Percentiles rank a stretch among this genome's conserved stretches.
Evolutionary conservation across 225 moss, liverwort and hornwort genomes (phyloP).

Genomic region (Polytrichum formosum): DNA sequence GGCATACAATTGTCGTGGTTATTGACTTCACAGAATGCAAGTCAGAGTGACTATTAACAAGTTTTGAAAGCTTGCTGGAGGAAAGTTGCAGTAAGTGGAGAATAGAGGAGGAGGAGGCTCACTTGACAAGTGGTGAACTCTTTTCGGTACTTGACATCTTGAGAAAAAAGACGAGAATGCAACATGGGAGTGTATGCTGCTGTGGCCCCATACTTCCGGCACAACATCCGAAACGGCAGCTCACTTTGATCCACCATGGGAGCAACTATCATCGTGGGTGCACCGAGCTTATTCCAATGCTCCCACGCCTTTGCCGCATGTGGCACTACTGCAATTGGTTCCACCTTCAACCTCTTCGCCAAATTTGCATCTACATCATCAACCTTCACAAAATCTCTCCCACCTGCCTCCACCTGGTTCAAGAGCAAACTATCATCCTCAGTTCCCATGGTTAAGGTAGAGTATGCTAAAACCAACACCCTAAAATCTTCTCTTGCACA

Average conservation of each 20-base stretch:
- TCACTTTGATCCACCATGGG: constrained; percentile 99
- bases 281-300: constrained; percentile 85
- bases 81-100: neutral
- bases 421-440: too few species aligned
- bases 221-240: constrained; percentile 96
- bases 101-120: constrained; percentile 18
- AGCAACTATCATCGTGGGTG: constrained; percentile 83
- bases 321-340: constrained; percentile 19
- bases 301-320: constrained; percentile 73
- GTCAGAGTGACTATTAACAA: too few species aligned
- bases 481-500: too few species aligned
- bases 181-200: constrained; percentile 98
- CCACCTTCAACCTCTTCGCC: constrained; percentile 57
- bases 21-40: too few species aligned
- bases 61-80: too few species aligned
- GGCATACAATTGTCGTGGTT: too few species aligned
- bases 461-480: too few species aligned
- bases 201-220: constrained; percentile 94
- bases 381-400: constrained; percentile 21
- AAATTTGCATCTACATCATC: constrained; percentile 14
- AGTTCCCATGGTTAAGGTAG: neutral
- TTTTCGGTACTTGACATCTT: constrained; percentile 82
- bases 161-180: constrained; percentile 79
- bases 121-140: constrained; percentile 96
- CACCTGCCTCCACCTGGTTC: neutral